Evolutionary conservation across 1,139 yeast species (phyloP).

Genomic region (Lodderomyces theae): DNA sequence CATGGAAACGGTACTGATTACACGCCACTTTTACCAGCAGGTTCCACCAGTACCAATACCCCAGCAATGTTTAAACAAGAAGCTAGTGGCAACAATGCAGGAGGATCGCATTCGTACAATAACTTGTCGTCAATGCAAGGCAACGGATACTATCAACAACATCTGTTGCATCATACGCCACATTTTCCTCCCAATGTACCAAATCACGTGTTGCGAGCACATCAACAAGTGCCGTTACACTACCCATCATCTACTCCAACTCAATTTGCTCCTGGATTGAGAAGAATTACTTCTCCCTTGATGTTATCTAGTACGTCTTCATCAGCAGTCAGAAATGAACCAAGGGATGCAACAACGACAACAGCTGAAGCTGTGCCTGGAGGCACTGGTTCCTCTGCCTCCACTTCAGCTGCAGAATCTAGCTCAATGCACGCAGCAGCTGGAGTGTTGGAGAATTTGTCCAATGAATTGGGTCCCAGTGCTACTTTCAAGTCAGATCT

Average conservation of each 20-base stretch:
- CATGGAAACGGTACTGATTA: slow-evolving; percentile 11
- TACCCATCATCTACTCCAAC: slow-evolving; percentile 70
- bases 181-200: slow-evolving; percentile 15
- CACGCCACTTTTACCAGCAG: slow-evolving; percentile 31
- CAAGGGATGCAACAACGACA: slow-evolving; percentile 7
- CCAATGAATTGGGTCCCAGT: slow-evolving; percentile 46
- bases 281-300: slow-evolving; percentile 63
- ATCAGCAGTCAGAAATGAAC: slow-evolving; percentile 32
- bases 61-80: slow-evolving; percentile 12
- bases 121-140: neutral
- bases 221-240: slow-evolving; percentile 52
- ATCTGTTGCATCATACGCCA: slow-evolving; percentile 9
- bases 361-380: neutral
- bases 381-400: neutral
- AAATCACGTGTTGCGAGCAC: slow-evolving; percentile 26
- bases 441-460: slow-evolving; percentile 60
- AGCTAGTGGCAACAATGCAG: neutral
- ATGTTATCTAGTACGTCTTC: slow-evolving; percentile 48
- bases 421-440: slow-evolving; percentile 47
- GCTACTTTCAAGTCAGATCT: slow-evolving; percentile 34
- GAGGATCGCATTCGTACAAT: neutral
- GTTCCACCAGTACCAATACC: slow-evolving; percentile 12
- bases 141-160: slow-evolving; percentile 1
- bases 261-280: slow-evolving; percentile 64
- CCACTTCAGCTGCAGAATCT: slow-evolving; percentile 12